Base-by-base conservation (phyloP, 257 asterid genomes). In the Penstemon davidsonii region DNA sequence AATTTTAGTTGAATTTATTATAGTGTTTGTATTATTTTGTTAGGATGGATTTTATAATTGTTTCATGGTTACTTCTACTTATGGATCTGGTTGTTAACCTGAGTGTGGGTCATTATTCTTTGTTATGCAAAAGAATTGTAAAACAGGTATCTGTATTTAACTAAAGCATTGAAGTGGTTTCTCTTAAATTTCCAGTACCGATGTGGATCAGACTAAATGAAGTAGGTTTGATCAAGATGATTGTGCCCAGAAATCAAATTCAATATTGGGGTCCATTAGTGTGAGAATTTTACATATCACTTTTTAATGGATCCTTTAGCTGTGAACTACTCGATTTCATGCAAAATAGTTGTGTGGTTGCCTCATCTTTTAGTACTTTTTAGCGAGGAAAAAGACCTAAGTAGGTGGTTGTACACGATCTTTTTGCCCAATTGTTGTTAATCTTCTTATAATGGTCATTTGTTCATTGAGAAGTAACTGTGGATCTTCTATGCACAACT, bases 191-290 rank as follows among this genome's bases (percentile, higher is more conserved):
- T 44, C 58, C 49, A 55, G 76, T 54, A 49, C 25, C 45, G 65
- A 63, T 56, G 55, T 57, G 62, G 70, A 13, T 54, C 43, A 37
- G 52, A 63, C 54, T 54, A 33, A 9, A 67, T 43, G 72, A 40
- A 11, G 49, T 64, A 68, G 70, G 57, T 70, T 67, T 70, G 71
- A 57, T 73, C 71, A 70, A 62, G 65, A 62, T 76, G 70, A 63
- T 67, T 63, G 60, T 54, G 19, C 41, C 52, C 53, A 39, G 77
- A 66, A 68, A 69, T 64, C 67, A 51, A 66, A 62, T 36, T 74
- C 68, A 60, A 64, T 68, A 55, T 72, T 45, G 19, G 61, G 65
- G 25, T 51, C 70, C 60, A 57, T 58, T 60, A 62, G 62, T 62
- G 15, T 69, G 71, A 40, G 64, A 58, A 41, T 51, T 7, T 66